phyloP scores from a whole-genome alignment of 139 green algal species.

The Volvox reticuliferus region DNA sequence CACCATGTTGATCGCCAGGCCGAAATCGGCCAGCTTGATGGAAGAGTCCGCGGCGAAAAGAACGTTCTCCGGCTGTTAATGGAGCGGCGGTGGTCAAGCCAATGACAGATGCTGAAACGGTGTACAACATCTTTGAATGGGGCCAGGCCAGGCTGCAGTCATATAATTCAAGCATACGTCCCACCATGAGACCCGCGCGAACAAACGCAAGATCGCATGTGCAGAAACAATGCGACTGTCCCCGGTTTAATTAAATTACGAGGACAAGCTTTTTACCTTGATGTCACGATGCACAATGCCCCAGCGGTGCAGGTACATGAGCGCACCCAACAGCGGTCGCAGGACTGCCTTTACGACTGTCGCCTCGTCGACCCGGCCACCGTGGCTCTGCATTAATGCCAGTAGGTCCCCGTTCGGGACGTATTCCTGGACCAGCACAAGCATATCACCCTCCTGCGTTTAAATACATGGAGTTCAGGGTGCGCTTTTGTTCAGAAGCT shows the following conservation, averaged over 20 bases:
- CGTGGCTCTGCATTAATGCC: constrained; percentile 41
- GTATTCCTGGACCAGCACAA: constrained; percentile 61
- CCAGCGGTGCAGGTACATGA: constrained; percentile 49
- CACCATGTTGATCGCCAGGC: constrained; percentile 63
- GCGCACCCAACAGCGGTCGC: constrained; percentile 53
- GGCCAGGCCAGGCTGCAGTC: too few species aligned
- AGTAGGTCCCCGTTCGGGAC: constrained; percentile 54
- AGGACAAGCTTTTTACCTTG: constrained; percentile 25
- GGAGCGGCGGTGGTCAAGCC: background rate
- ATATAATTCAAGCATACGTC: too few species aligned
- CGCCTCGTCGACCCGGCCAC: constrained; percentile 48
- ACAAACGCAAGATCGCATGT: too few species aligned
- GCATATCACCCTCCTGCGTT: constrained; percentile 50
- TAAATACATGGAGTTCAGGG: too few species aligned
- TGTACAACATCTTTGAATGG: too few species aligned
- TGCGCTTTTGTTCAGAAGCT: too few species aligned
- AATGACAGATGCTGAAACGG: background rate
- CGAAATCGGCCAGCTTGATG: constrained; percentile 70
- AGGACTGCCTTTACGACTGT: constrained; percentile 50
- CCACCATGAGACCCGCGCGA: too few species aligned
- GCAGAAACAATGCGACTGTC: too few species aligned
- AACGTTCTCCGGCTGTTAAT: constrained; percentile 52
- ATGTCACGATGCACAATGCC: constrained; percentile 56
- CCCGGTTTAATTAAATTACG: too few species aligned
- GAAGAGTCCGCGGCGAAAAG: constrained; percentile 48